phyloP scores from a whole-genome alignment of 1,284 basidiomycete genomes.

The Schizophyllum commune region DNA sequence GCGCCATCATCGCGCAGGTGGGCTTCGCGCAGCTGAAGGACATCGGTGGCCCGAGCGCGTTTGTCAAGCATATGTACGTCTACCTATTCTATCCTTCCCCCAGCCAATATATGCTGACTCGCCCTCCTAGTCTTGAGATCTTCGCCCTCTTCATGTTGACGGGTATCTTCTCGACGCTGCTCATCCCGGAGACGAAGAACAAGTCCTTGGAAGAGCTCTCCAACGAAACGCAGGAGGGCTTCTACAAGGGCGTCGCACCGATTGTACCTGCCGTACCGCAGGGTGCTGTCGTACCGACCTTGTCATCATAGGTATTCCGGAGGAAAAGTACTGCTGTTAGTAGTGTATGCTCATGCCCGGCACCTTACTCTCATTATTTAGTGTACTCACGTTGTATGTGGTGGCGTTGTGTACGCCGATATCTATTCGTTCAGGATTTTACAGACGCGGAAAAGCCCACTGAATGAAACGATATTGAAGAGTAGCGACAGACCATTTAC shows the following conservation, averaged over 20 bases:
- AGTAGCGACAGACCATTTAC: too few species aligned
- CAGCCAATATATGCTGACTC: not conserved
- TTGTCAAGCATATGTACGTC: conserved; percentile 55
- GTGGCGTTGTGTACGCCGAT: not conserved
- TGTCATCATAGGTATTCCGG: not conserved
- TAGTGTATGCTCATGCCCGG: not conserved
- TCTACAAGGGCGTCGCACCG: conserved; percentile 17
- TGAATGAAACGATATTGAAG: not conserved
- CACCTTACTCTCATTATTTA: not conserved
- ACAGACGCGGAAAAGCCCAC: not conserved
- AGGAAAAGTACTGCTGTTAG: not conserved
- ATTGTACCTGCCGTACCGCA: not conserved
- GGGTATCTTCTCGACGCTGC: conserved; percentile 68
- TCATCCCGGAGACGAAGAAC: conserved; percentile 72
- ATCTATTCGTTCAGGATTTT: not conserved
- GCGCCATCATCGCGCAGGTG: conserved; percentile 78
- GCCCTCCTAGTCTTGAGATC: conserved; percentile 44
- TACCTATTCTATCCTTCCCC: conserved; percentile 4
- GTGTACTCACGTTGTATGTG: not conserved
- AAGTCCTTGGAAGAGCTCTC: conserved; percentile 65
- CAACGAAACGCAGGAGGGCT: conserved; percentile 60
- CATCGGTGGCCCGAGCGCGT: conserved; percentile 54
- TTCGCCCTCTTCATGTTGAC: conserved; percentile 79
- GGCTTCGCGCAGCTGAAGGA: conserved; percentile 67
- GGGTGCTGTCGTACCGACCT: not conserved